A percentile compares a stretch with the other conserved stretches of the same genome.
Evolutionary conservation across 306 rosid genomes (phyloP).

Genomic region (Argentina anserina): DNA sequence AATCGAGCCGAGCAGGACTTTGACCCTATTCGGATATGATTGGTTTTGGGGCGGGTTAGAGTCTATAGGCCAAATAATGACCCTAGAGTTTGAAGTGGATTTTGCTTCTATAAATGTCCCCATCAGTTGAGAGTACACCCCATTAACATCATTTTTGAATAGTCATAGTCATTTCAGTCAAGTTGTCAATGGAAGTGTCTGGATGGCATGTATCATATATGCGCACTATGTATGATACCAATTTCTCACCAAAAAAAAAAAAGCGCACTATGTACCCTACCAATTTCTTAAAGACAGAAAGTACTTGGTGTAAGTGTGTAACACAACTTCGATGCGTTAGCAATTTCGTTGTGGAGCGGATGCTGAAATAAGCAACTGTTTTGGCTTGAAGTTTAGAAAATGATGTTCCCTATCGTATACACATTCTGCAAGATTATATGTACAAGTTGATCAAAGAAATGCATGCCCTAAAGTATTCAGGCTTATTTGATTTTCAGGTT

Average conservation of each 20-base stretch:
- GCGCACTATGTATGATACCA: not conserved
- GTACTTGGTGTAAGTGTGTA: too few relatives aligned
- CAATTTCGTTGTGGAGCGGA: not conserved
- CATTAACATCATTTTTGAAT: conserved; percentile 12
- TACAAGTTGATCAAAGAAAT: not conserved
- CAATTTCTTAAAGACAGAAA: conserved; percentile 16
- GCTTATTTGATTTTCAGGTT: conserved; percentile 36
- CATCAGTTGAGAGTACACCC: conserved; percentile 6
- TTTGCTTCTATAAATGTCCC: conserved; percentile 9
- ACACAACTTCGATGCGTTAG: conserved; percentile 14
- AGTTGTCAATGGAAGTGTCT: conserved; percentile 3
- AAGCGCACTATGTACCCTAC: conserved; percentile 4
- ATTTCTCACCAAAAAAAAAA: too few relatives aligned
- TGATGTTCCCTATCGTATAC: not conserved
- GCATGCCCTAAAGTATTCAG: too few relatives aligned
- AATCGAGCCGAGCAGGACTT: too few relatives aligned
- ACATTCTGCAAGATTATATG: not conserved
- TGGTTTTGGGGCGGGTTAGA: too few relatives aligned
- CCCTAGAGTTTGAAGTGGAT: too few relatives aligned
- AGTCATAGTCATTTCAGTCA: conserved; percentile 18
- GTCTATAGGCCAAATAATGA: too few relatives aligned
- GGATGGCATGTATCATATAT: not conserved
- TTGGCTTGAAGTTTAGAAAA: not conserved
- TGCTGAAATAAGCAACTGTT: not conserved
- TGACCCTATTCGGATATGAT: too few relatives aligned